phyloP scores from a whole-genome alignment of 352 stramenopile genomes.

The Phytophthora pinifolia region DNA sequence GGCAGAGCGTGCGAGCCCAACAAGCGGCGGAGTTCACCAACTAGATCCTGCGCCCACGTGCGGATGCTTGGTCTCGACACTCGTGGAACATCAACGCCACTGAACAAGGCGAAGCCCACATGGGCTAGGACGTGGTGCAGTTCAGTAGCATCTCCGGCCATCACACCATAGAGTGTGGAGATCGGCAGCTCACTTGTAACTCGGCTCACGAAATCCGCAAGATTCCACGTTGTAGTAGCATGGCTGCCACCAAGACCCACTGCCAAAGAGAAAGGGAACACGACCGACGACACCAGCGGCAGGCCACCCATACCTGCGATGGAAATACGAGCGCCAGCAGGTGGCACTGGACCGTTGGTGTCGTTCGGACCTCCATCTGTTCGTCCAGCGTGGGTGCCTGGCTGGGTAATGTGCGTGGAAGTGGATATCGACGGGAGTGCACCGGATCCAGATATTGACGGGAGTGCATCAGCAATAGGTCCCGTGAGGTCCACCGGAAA shows the following conservation, averaged over 20 bases:
- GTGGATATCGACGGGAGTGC: background rate
- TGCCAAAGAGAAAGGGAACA: constrained; percentile 55
- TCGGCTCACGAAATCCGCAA: constrained; percentile 53
- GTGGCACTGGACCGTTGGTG: constrained; percentile 1
- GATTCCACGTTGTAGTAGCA: constrained; percentile 56
- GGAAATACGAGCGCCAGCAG: constrained; percentile 26
- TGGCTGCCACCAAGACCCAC: constrained; percentile 39
- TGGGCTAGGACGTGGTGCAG: constrained; percentile 60
- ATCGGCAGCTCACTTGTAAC: constrained; percentile 48
- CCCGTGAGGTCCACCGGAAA: constrained; percentile 27
- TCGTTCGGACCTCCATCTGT: constrained; percentile 4
- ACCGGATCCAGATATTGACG: background rate
- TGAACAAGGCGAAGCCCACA: constrained; percentile 58
- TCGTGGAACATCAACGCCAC: constrained; percentile 60
- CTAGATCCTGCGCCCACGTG: constrained; percentile 51
- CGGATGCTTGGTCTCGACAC: constrained; percentile 55
- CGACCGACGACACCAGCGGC: constrained; percentile 47
- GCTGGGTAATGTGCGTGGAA: constrained; percentile 6
- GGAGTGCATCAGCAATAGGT: background rate
- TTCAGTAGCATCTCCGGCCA: constrained; percentile 46
- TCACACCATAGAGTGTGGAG: constrained; percentile 51
- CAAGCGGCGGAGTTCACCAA: constrained; percentile 49
- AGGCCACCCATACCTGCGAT: constrained; percentile 36
- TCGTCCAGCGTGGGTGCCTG: constrained; percentile 2
- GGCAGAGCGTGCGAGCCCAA: constrained; percentile 40